Base-by-base conservation (phyloP, 495 filamentous ascomycete species). In the Mycothermus thermophilus region DNA sequence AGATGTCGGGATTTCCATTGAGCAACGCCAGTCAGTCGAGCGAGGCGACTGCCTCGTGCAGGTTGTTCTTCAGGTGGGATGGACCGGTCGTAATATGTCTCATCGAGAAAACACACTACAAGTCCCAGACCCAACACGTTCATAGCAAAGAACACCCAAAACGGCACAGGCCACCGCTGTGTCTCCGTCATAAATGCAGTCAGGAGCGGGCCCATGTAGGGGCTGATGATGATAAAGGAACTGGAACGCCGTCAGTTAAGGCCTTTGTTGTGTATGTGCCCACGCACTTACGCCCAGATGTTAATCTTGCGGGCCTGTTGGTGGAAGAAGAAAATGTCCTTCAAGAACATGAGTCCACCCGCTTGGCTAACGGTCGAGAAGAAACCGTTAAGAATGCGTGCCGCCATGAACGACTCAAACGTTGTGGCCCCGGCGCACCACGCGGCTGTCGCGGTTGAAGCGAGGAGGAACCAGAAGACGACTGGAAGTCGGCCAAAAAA, bases 301-400 rank as follows among this genome's bases (percentile, higher is more conserved):
- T 77, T 76, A 50, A 79, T 79, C 47, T 76, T 76, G 8, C 71
- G 60, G 12, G 61, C 62, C 32, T 72, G 70, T 40, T 77, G 72
- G 39, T 78, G 73, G 51, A 77, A 67, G 60, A 72, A 79, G 55
- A 76, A 79, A 32, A 75, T 60, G 52, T 78, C 75, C 43, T 77
- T 72, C 44, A 78, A 67, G 46, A 68, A 74, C 59, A 75, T 74
- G 13, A 79, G 55, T 2, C 71, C 73, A 19, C 69, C 70, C 44
- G 62, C 48, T 17, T 53, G 54, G 32, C 43, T 38, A 3, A 74
- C 72, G 3, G 64, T 75, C 5, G 66, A 67, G 48, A 75, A 73
- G 54, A 75, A 74, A n/a, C 72, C 75, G 38, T 75, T 75, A 5
- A 76, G 49, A 31, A 77, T 71, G 1, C 71, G 62, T 0, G 72